These are phyloP conservation scores for Penicillium longicatenatum DNA, from an alignment of 495 filamentous ascomycete genomes.

Conservation along the genomic window DNA sequence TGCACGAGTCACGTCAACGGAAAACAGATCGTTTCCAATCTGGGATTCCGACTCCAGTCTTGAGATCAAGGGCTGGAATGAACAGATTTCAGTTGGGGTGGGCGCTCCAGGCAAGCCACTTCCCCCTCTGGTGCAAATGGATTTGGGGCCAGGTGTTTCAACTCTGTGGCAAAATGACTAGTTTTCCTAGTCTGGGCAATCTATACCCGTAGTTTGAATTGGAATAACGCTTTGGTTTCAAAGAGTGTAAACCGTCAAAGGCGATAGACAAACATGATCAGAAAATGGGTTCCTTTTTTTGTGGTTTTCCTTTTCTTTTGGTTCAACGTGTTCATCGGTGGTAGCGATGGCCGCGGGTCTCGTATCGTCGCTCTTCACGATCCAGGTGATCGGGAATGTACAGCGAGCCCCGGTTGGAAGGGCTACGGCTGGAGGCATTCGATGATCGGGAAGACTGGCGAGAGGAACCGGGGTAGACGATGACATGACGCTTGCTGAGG, in stretches of 20 bases:
- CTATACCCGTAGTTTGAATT: slow-evolving; percentile 14
- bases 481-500: slow-evolving; percentile 30
- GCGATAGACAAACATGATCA: neutral
- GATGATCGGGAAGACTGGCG: slow-evolving; percentile 22
- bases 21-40: slow-evolving; percentile 15
- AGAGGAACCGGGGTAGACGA: slow-evolving; percentile 34
- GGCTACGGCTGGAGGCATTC: slow-evolving; percentile 31
- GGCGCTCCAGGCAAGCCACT: slow-evolving; percentile 25
- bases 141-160: neutral
- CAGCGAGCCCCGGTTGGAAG: slow-evolving; percentile 45
- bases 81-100: slow-evolving; percentile 6
- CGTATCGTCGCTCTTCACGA: slow-evolving; percentile 38
- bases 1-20: slow-evolving; percentile 9
- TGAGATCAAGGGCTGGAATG: neutral
- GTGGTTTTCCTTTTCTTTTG: slow-evolving; percentile 24
- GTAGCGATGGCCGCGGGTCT: slow-evolving; percentile 33
- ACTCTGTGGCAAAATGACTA: neutral
- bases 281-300: neutral
- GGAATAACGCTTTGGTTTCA: slow-evolving; percentile 17
- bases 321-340: slow-evolving; percentile 27
- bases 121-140: slow-evolving; percentile 5
- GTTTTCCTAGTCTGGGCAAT: slow-evolving; percentile 13
- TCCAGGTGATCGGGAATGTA: slow-evolving; percentile 42
- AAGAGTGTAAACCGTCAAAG: slow-evolving; percentile 2
- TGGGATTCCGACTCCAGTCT: slow-evolving; percentile 11